Conservation (phyloP, 495 filamentous ascomycete species). For the Hypoxylon perforatum region DNA sequence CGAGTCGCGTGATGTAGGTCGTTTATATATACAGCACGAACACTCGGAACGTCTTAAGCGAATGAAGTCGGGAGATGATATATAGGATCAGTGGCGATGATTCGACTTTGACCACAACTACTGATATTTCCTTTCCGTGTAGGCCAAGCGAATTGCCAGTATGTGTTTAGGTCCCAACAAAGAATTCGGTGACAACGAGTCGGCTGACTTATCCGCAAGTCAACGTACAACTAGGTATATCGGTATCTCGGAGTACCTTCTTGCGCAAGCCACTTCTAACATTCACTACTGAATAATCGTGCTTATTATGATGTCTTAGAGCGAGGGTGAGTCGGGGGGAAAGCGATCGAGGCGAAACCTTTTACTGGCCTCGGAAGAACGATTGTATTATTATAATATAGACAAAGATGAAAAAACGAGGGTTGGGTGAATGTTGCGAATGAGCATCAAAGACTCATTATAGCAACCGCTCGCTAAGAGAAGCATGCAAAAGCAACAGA, state of each 20-base stretch:
- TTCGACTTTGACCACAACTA: constrained; percentile 7
- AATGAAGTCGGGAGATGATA: constrained; percentile 22
- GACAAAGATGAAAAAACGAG: constrained; percentile 32
- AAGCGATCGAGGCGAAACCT: constrained; percentile 30
- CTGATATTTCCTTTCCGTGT: constrained; percentile 22
- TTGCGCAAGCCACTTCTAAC: constrained; percentile 21
- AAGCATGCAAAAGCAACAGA: constrained; percentile 20
- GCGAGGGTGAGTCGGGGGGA: constrained; percentile 17
- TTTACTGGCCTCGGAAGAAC: constrained; percentile 40
- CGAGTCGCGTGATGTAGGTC: constrained; percentile 21
- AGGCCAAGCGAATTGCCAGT: constrained; percentile 2
- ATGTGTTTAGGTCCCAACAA: constrained; percentile 19
- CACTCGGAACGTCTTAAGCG: constrained; percentile 18
- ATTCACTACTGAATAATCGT: constrained; percentile 30
- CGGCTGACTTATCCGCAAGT: constrained; percentile 33
- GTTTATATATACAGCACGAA: constrained; percentile 19
- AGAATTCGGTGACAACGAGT: constrained; percentile 17
- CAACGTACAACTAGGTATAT: constrained; percentile 16
- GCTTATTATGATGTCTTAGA: constrained; percentile 37
- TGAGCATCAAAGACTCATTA: constrained; percentile 28
- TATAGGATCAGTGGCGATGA: constrained; percentile 4
- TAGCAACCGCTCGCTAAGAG: constrained; percentile 28
- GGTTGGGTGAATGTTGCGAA: neutral
- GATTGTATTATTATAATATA: constrained; percentile 29
- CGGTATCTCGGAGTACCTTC: neutral